Percentiles rank a stretch among this genome's conserved stretches.
Evolutionary conservation across 2,329 filamentous ascomycete species (phyloP).

Genomic region (Ophiostoma sp.): DNA sequence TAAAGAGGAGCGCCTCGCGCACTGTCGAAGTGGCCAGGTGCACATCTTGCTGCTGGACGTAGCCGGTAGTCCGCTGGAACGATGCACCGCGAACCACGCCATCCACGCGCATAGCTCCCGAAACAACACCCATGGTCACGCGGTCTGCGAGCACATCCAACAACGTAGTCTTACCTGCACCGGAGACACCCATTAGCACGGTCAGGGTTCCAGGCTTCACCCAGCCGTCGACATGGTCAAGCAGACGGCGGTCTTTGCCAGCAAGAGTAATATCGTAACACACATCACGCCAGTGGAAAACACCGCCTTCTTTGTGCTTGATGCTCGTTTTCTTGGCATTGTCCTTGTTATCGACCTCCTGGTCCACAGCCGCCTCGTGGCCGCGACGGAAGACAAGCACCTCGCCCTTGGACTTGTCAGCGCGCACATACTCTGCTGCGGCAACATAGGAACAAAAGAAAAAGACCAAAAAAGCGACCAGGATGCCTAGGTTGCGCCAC

Average conservation of each 20-base stretch:
- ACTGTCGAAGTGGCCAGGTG: constrained; percentile 81
- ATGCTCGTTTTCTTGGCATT: constrained; percentile 25
- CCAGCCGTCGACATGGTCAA: constrained; percentile 86
- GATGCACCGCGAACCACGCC: constrained; percentile 65
- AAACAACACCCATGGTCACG: constrained; percentile 82
- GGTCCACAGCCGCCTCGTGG: constrained; percentile 48
- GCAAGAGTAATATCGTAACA: constrained; percentile 78
- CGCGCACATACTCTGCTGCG: constrained; percentile 58
- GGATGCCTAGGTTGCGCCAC: constrained; percentile 67
- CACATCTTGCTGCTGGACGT: constrained; percentile 88
- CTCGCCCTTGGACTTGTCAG: constrained; percentile 66
- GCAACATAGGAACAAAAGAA: constrained; percentile 57
- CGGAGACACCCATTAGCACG: constrained; percentile 84
- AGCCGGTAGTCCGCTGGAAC: constrained; percentile 89
- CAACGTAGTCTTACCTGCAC: constrained; percentile 90
- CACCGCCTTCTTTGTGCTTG: constrained; percentile 34
- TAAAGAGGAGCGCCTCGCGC: constrained; percentile 81
- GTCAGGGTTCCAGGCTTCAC: constrained; percentile 88
- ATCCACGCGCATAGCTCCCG: constrained; percentile 70
- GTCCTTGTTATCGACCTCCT: constrained; percentile 26
- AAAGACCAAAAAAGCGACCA: constrained; percentile 57
- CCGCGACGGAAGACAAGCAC: constrained; percentile 68
- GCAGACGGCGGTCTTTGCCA: constrained; percentile 63
- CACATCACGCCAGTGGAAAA: constrained; percentile 82
- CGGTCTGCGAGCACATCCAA: constrained; percentile 80